These are phyloP conservation scores for Stachybotrys elegans DNA, from an alignment of 2,329 filamentous ascomycete genomes.

Conservation along the genomic window DNA sequence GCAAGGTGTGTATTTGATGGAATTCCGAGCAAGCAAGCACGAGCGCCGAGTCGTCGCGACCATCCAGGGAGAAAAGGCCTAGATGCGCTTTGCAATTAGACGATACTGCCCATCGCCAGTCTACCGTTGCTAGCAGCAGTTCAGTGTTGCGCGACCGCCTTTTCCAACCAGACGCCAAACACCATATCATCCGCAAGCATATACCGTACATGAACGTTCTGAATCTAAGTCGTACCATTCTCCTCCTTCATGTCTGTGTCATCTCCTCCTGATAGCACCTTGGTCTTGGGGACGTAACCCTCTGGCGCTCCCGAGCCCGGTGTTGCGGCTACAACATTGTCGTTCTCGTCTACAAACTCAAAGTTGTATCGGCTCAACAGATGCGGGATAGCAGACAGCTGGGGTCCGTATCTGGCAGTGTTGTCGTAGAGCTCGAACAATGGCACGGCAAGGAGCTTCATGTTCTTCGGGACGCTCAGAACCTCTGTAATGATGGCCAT, in stretches of 20 bases:
- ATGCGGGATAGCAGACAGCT: conserved; percentile 93
- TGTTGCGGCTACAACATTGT: conserved; percentile 78
- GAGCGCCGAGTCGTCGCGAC: conserved; percentile 81
- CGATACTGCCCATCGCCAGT: neutral
- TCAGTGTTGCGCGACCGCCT: too few species aligned
- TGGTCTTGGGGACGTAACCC: conserved; percentile 57
- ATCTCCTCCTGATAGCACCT: conserved; percentile 55
- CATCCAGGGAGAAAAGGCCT: conserved; percentile 78
- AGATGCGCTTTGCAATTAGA: conserved; percentile 1
- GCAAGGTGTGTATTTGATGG: conserved; percentile 92
- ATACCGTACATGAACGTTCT: too few species aligned
- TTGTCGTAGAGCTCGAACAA: conserved; percentile 99
- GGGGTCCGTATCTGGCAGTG: conserved; percentile 87
- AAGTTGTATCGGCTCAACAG: conserved; percentile 94
- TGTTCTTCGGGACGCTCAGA: conserved; percentile 95
- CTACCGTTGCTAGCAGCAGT: too few species aligned
- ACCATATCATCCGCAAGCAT: conserved; percentile 29
- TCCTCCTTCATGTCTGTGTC: conserved; percentile 58
- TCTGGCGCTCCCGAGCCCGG: conserved; percentile 61
- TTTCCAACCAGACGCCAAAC: conserved; percentile 26
- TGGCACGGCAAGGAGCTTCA: conserved; percentile 96
- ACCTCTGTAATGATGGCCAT: conserved; percentile 57
- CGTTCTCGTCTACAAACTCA: conserved; percentile 92
- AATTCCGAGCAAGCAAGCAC: conserved; percentile 77
- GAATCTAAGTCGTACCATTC: conserved; percentile 28